Evolutionary conservation across 2,329 filamentous ascomycete genomes (phyloP), one percentile per base, ranked within the genome.

Genomic region (Dryadomyces quercus-mongolicae): DNA sequence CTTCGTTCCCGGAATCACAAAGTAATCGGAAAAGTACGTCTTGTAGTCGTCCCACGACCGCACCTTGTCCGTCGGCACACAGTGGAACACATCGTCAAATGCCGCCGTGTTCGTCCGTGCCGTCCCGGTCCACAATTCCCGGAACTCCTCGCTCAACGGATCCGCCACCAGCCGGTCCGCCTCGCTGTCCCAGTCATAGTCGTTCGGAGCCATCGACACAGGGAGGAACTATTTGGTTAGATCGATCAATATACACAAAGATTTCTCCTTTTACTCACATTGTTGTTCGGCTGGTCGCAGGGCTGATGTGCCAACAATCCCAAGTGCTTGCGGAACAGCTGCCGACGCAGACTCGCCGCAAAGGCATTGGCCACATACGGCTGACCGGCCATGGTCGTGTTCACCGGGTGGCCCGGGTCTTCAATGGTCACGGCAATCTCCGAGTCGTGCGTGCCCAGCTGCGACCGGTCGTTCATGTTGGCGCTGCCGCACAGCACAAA

Each of bases 351-450:
- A 1, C 84, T 87, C 5, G 87, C 75, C 1, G 89, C 88, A 64
- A 92, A 91, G 54, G 78, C 77, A 6, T 81, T 82, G 8, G 85
- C 90, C 25, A 73, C 75, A 70, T 77, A 94, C 0, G 81, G 80
- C 31, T 76, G 71, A 6, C 87, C 88, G 58, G 84, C 78, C 88
- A 95, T 94, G 57, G 69, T 71, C 15, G 84, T 85, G 16, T 86
- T 79, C 22, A 95, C 72, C 3, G 81, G 72, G 54, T 60, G 56
- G 2, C 82, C 78, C 3, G 80, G 78, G 65, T 95, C 90, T 67
- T 93, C 85, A 63, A 95, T 87, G 56, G 94, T 78, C 59, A 94
- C 86, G 20, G 88, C 88, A 55, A 95, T 89, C 67, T 95, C 90
- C 1, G 85, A 90, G 69, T 95, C 90, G 68, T 94, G 89, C 55